Conservation (phyloP, 331 rosid species). For the Quercus phellos region DNA sequence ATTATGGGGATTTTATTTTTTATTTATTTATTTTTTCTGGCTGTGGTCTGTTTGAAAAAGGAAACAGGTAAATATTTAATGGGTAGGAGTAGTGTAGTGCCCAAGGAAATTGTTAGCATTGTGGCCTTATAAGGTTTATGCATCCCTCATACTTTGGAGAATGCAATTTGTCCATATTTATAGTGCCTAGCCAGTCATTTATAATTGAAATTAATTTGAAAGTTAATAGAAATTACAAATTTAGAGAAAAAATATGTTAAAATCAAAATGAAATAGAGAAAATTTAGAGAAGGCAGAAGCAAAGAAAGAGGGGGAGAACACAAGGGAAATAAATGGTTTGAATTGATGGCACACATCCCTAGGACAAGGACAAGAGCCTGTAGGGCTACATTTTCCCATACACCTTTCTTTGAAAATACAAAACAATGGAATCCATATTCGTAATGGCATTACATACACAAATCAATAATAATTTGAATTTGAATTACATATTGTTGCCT, state of each 20-base stretch:
- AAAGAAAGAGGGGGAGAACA: no score
- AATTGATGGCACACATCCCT: no score
- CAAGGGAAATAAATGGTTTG: no score
- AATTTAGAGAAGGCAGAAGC: no score
- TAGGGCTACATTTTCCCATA: no score
- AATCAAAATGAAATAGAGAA: no score
- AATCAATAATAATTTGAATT: no score
- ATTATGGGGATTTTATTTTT: neutral
- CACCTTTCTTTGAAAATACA: no score
- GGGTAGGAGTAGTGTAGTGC: neutral
- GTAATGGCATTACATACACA: no score
- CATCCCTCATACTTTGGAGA: neutral
- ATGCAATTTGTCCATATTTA: neutral
- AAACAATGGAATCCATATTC: no score
- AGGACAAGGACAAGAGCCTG: no score
- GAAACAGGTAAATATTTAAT: neutral
- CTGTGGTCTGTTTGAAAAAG: neutral
- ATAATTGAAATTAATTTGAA: neutral
- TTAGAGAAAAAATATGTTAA: neutral
- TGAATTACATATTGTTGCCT: no score
- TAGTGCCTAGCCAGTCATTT: neutral
- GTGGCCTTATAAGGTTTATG: neutral
- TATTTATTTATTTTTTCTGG: neutral
- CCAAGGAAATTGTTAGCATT: neutral
- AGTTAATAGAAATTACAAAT: neutral